These are phyloP conservation scores for Marasmius tenuissimus DNA, from an alignment of 1,284 basidiomycete species.

Conservation along the genomic window DNA sequence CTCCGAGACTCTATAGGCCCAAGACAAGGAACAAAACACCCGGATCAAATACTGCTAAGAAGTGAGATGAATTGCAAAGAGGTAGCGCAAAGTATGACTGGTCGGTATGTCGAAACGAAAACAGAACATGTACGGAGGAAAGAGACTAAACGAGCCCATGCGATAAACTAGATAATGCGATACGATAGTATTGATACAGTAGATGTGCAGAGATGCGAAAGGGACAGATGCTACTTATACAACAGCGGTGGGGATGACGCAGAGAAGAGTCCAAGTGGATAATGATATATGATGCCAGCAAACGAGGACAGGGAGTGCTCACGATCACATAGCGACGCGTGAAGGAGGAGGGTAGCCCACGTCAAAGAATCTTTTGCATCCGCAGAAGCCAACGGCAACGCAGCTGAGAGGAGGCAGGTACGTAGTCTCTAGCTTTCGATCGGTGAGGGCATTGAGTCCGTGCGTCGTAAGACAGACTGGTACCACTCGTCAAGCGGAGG, in stretches of 20 bases:
- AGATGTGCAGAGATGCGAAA: not conserved
- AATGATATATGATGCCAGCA: not conserved
- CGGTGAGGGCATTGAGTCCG: not conserved
- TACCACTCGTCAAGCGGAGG: constrained; percentile 13
- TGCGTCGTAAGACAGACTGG: constrained; percentile 13
- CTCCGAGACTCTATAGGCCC: too few species aligned
- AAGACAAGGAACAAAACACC: too few species aligned
- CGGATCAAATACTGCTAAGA: too few species aligned
- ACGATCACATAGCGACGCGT: not conserved
- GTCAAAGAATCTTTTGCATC: not conserved
- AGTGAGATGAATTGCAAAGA: too few species aligned
- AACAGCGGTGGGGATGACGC: not conserved
- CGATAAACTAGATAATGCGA: not conserved
- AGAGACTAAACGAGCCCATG: not conserved
- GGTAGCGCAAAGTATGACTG: too few species aligned
- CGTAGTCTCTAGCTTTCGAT: not conserved
- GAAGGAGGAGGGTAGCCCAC: not conserved
- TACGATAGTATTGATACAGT: not conserved
- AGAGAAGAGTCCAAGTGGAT: not conserved
- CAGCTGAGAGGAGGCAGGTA: too few species aligned
- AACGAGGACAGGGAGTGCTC: not conserved
- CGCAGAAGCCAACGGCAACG: too few species aligned
- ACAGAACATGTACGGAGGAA: too few species aligned
- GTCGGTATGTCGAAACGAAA: too few species aligned
- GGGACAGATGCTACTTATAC: not conserved